phyloP scores from a whole-genome alignment of 768 basidiomycete genomes.

The Leccinum uliginosum region DNA sequence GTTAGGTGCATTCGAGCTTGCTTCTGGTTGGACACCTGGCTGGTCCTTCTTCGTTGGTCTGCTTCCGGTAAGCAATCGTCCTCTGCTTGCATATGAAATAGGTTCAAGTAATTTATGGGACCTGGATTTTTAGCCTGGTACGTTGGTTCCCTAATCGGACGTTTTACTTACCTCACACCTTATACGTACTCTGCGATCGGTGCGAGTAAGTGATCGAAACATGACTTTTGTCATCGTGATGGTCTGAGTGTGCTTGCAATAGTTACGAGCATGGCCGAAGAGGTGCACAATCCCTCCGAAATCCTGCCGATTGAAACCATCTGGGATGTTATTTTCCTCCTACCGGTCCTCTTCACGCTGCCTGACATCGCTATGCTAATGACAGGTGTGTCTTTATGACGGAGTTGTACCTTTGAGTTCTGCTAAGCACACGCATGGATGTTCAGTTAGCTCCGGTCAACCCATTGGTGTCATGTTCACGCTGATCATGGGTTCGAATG shows the following conservation, averaged over 20 bases:
- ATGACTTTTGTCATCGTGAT: neutral
- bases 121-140: conserved; percentile 26
- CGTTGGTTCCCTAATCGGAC: neutral
- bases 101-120: neutral
- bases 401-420: neutral
- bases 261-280: conserved; percentile 67
- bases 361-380: conserved; percentile 53
- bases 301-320: conserved; percentile 52
- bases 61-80: conserved; percentile 40
- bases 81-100: neutral
- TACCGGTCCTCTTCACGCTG: conserved; percentile 63
- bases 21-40: conserved; percentile 63
- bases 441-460: conserved; percentile 54
- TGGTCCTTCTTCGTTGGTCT: conserved; percentile 70
- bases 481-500: conserved; percentile 55
- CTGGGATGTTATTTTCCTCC: conserved; percentile 49
- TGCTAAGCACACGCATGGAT: conserved; percentile 1
- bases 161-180: conserved; percentile 26
- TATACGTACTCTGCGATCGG: conserved; percentile 59
- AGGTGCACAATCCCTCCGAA: conserved; percentile 53
- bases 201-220: conserved; percentile 42
- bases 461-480: conserved; percentile 62
- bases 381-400: conserved; percentile 34
- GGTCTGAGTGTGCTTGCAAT: conserved; percentile 1
- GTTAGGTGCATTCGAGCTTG: conserved; percentile 56